Conservation (phyloP, 2,329 filamentous ascomycete genomes). For the Diaporthe nobilis region DNA sequence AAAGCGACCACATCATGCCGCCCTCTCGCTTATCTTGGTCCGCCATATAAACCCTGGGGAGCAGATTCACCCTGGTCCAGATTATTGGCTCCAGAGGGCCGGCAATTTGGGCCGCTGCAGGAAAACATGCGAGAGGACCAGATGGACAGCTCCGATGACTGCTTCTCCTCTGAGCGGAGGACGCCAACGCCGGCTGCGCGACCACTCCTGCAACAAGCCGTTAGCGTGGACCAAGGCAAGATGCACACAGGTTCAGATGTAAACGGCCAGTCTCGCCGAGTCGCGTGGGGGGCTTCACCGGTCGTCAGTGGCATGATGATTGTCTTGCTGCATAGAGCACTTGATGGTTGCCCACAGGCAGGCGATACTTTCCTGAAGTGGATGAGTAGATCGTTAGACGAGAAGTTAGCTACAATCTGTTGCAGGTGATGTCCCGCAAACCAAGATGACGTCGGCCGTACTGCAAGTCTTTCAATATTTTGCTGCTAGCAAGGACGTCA, state of each 20-base stretch:
- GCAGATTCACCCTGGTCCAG: conserved; percentile 18
- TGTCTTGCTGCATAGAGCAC: conserved; percentile 12
- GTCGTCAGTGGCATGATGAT: conserved; percentile 15
- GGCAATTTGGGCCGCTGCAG: conserved; percentile 32
- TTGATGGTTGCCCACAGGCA: neutral
- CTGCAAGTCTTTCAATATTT: neutral
- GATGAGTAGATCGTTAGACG: neutral
- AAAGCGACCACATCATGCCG: conserved; percentile 31
- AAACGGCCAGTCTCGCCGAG: conserved; percentile 24
- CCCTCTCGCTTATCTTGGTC: conserved; percentile 40
- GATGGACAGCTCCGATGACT: conserved; percentile 34
- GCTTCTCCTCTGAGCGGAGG: conserved; percentile 32
- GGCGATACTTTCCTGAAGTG: conserved; percentile 7
- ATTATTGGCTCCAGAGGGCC: conserved; percentile 31
- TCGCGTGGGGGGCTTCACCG: conserved; percentile 24
- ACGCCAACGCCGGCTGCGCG: conserved; percentile 25
- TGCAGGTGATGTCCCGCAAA: neutral
- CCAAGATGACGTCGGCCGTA: too few species aligned
- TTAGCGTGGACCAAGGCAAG: conserved; percentile 37
- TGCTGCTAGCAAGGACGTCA: neutral
- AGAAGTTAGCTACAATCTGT: neutral
- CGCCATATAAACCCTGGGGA: conserved; percentile 29
- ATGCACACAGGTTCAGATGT: conserved; percentile 32
- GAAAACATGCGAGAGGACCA: conserved; percentile 19
- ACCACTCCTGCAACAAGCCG: conserved; percentile 41